Evolutionary conservation across 768 basidiomycete genomes (phyloP), one percentile per base, ranked within the genome.

Genomic region (Pholiota microspora): DNA sequence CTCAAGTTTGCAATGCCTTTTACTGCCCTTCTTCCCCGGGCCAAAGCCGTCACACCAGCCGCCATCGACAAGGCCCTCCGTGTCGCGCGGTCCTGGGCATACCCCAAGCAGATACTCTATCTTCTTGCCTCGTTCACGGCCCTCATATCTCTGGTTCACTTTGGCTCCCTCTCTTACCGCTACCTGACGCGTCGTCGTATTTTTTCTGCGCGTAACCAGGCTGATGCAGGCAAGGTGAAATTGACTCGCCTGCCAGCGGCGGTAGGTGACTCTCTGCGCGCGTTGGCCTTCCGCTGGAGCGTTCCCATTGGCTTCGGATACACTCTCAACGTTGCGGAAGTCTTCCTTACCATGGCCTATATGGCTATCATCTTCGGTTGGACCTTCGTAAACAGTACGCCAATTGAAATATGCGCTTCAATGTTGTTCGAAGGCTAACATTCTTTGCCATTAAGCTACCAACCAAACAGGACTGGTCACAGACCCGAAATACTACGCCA

Each of bases 101-200:
- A 79, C 59, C 74, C 79, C 3, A 64, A 70, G 34, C 67, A 77
- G 54, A 64, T 76, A 21, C 74, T 77, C 69, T 79, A 73, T 60
- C 68, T 75, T 54, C 40, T 80, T 27, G 73, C 70, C 7, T 63
- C 66, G 53, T 73, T 80, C 64, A 72, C 80, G 51, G 69, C 66
- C 44, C 62, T 79, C 32, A 59, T 77, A 38, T 64, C 71, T 10
- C 1, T 78, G 49, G 64, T 57, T 50, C 75, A 76, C 40, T 65
- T 69, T 56, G 16, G 64, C 2, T 67, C 68, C 5, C 60, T 67
- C 32, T 56, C 18, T 21, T 61, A 59, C 59, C 61, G 38, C 3
- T 70, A 55, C 54, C 51, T 34, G 42, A 61, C 47, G 46, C 57
- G 51, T 38, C 57, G 48, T 24, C 49, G 29, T 3, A 44, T 40